These are phyloP conservation scores for Rhynchospora tenuis DNA, from an alignment of 176 grass and related monocot species.

Conservation along the genomic window DNA sequence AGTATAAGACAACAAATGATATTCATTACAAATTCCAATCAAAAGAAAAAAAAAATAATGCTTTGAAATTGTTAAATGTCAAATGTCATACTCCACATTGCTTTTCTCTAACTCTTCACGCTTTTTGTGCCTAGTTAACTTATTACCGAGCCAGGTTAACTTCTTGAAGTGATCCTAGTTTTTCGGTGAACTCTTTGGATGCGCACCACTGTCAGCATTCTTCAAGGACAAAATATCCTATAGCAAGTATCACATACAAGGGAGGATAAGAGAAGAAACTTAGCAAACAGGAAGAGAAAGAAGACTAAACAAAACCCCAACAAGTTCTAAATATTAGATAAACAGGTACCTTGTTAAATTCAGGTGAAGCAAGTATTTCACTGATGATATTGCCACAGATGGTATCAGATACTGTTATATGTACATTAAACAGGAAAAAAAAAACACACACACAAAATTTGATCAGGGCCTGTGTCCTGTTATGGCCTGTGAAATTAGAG, in stretches of 20 bases:
- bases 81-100: conserved; percentile 6
- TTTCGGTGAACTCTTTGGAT: conserved; percentile 26
- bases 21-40: neutral
- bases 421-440: neutral
- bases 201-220: neutral
- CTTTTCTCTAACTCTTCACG: conserved; percentile 12
- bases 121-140: no score
- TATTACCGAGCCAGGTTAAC: neutral
- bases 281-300: no score
- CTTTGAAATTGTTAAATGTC: conserved; percentile 10
- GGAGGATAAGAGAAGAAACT: neutral
- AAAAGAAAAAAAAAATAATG: neutral
- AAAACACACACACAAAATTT: neutral
- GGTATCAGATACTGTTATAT: conserved; percentile 23
- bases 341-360: conserved; percentile 7
- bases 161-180: conserved; percentile 22
- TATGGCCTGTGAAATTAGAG: conserved; percentile 2
- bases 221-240: conserved; percentile 21
- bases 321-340: neutral
- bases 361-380: neutral
- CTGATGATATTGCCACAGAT: conserved; percentile 16
- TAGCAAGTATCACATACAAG: neutral
- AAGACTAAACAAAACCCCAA: neutral
- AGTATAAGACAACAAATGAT: neutral
- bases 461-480: no score